Conservation (phyloP, 1,284 basidiomycete genomes). For the Gomphus bonarii region DNA sequence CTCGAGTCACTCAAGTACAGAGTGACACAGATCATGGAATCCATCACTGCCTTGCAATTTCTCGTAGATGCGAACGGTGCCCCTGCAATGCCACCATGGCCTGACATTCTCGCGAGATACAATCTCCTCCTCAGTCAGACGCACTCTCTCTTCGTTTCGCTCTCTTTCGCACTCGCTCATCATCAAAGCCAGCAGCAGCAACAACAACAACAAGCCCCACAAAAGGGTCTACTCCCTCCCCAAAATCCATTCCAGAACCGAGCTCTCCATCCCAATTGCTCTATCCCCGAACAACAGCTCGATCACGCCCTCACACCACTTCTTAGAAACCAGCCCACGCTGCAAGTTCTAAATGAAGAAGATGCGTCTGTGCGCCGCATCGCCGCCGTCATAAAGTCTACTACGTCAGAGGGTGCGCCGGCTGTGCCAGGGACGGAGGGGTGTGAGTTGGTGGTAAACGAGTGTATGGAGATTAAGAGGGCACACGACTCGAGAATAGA, state of each 20-base stretch:
- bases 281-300: constrained; percentile 51
- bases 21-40: constrained; percentile 64
- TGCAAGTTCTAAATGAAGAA: constrained; percentile 57
- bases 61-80: constrained; percentile 50
- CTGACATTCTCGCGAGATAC: constrained; percentile 74
- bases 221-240: constrained; percentile 6
- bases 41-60: constrained; percentile 50
- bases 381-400: constrained; percentile 51
- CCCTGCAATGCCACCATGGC: constrained; percentile 58
- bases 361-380: constrained; percentile 58
- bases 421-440: constrained; percentile 23
- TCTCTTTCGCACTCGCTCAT: constrained; percentile 21
- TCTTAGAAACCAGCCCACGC: constrained; percentile 65
- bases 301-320: constrained; percentile 63
- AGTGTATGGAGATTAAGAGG: constrained; percentile 52
- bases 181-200: constrained; percentile 12
- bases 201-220: background rate
- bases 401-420: constrained; percentile 42
- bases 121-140: constrained; percentile 71
- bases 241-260: constrained; percentile 44
- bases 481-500: constrained; percentile 66
- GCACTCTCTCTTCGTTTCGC: constrained; percentile 55
- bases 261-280: constrained; percentile 48
- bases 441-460: constrained; percentile 51
- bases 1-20: constrained; percentile 68